Conservation (phyloP, 768 basidiomycete genomes). For the Lentinula sp. region DNA sequence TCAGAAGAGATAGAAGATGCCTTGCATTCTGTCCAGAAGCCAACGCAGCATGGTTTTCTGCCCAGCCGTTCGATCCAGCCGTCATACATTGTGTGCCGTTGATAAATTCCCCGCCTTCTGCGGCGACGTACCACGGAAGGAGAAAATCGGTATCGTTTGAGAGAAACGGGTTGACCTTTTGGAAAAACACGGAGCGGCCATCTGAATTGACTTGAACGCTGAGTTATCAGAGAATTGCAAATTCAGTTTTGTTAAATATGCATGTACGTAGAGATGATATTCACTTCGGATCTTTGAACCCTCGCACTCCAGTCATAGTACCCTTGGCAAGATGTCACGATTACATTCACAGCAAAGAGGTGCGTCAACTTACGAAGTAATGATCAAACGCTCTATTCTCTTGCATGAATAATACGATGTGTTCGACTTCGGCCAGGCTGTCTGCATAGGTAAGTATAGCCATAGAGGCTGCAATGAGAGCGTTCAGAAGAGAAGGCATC, state of each 20-base stretch:
- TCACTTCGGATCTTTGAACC: conserved; percentile 8
- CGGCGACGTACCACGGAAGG: conserved; percentile 4
- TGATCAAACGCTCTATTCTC: conserved; percentile 9
- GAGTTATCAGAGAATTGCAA: not conserved
- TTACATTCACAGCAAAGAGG: not conserved
- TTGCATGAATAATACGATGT: conserved; percentile 8
- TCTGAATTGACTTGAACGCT: conserved; percentile 5
- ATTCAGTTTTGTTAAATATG: not conserved
- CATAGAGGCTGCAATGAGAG: not conserved
- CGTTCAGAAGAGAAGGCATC: not conserved
- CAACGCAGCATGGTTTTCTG: conserved; percentile 5
- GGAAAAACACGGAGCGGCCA: conserved; percentile 6
- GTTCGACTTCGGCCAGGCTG: conserved; percentile 6
- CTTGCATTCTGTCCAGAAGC: conserved; percentile 6
- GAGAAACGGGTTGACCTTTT: conserved; percentile 1
- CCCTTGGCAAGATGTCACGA: not conserved
- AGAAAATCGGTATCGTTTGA: conserved; percentile 7
- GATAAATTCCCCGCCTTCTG: conserved; percentile 3
- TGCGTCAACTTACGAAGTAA: conserved; percentile 3
- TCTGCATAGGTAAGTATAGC: not conserved
- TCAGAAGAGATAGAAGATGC: not conserved
- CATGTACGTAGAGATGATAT: too few species aligned
- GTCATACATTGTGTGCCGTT: conserved; percentile 7
- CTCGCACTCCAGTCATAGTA: conserved; percentile 7
- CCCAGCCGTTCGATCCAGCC: conserved; percentile 4